Percentiles rank a stretch among this genome's conserved stretches.
Evolutionary conservation across 352 stramenopile species (phyloP).

Genomic region (Peronosclerospora sorghi): DNA sequence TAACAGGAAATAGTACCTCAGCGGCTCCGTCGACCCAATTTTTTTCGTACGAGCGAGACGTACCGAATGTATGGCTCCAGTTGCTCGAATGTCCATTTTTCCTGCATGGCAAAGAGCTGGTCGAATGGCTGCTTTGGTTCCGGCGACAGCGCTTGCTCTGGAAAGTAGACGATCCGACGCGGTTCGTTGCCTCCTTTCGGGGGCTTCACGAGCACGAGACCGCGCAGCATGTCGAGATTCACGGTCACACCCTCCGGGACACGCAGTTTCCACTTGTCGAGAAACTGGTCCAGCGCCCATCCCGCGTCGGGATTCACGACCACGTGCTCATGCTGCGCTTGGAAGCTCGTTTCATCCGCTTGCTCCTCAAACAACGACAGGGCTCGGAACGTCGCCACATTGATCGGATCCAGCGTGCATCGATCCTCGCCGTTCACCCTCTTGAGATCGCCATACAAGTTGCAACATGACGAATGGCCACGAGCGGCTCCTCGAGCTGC

Average conservation of each 20-base stretch:
- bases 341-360: slow-evolving; percentile 23
- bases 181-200: slow-evolving; percentile 30
- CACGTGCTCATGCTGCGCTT: slow-evolving; percentile 21
- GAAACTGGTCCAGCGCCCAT: slow-evolving; percentile 49
- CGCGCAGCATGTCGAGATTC: slow-evolving; percentile 49
- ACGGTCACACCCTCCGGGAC: slow-evolving; percentile 59
- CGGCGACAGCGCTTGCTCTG: slow-evolving; percentile 45
- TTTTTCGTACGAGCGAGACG: no score
- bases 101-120: slow-evolving; percentile 63
- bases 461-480: slow-evolving; percentile 64
- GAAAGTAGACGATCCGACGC: slow-evolving; percentile 50
- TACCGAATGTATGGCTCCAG: slow-evolving; percentile 78
- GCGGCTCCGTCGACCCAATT: no score
- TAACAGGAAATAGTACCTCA: no score
- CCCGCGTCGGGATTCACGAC: slow-evolving; percentile 22
- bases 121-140: slow-evolving; percentile 72
- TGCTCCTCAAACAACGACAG: slow-evolving; percentile 66
- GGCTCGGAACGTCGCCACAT: slow-evolving; percentile 63
- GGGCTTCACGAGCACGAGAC: slow-evolving; percentile 41
- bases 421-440: slow-evolving; percentile 12
- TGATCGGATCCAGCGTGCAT: slow-evolving; percentile 42
- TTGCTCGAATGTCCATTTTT: slow-evolving; percentile 76
- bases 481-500: slow-evolving; percentile 26
- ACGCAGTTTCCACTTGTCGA: slow-evolving; percentile 75
- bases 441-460: slow-evolving; percentile 40